These are phyloP conservation scores for Solanum stenotomum DNA, from an alignment of 257 asterid genomes.

Conservation along the genomic window DNA sequence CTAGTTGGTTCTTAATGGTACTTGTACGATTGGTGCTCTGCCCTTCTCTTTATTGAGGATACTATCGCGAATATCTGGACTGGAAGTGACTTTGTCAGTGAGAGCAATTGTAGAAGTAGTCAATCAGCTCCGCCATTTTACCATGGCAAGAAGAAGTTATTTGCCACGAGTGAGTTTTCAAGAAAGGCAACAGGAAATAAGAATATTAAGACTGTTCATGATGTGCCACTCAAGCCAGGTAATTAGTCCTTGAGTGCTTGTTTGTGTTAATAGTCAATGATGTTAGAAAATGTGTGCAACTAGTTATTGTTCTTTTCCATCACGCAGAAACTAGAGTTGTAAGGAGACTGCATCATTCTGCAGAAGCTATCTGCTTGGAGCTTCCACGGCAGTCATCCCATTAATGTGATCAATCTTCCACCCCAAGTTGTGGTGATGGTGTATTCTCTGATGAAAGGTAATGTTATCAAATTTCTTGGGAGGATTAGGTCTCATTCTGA, in stretches of 20 bases:
- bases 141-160: too few relatives aligned
- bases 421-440: constrained; percentile 18
- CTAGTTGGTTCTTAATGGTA: too few relatives aligned
- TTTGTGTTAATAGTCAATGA: background rate
- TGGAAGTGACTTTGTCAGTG: constrained; percentile 37
- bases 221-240: constrained; percentile 24
- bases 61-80: constrained; percentile 53
- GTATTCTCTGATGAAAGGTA: constrained; percentile 29
- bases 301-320: background rate
- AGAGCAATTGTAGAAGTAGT: background rate
- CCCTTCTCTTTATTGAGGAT: constrained; percentile 11
- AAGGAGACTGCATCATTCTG: constrained; percentile 13
- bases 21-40: too few relatives aligned
- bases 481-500: background rate
- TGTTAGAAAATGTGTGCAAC: background rate
- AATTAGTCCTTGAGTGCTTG: background rate
- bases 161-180: constrained; percentile 17
- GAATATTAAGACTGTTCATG: constrained; percentile 1
- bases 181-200: constrained; percentile 20
- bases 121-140: too few relatives aligned
- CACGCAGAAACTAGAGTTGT: constrained; percentile 31
- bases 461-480: background rate
- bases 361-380: constrained; percentile 19
- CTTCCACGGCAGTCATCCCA: constrained; percentile 17
- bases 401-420: constrained; percentile 17